Base-by-base conservation (phyloP, 2,329 filamentous ascomycete genomes). In the Hypoxylon sp. region DNA sequence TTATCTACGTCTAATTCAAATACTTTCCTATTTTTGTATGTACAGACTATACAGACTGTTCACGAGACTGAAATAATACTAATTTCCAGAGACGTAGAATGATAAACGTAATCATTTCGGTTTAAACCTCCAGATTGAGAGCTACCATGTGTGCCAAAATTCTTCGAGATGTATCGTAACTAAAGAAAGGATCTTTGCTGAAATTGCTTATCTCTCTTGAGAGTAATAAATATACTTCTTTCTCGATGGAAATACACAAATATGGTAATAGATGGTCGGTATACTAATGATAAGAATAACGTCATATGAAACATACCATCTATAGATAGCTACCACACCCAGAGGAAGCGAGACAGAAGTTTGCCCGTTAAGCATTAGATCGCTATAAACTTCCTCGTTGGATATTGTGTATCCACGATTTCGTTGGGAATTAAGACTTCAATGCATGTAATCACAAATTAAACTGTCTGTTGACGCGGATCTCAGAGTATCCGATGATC, bases 381-480 rank as follows among this genome's bases (percentile, higher is more conserved):
- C 48, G 29, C 48, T 52, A 35, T 19, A 3, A 52, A 52, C 29
- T 52, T 35, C 48, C 48, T 17, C n/a, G 17, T 52, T 19, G 33
- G 33, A 37, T 13, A 14, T 37, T 11, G 1, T 14, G 33, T 37
- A 14, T 11, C 4, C 17, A 5, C 29, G 13, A 19, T 2, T 13
- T 52, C 29, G 33, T 54, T n/a, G 19, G 11, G 24, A 39, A 39
- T 42, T 33, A 1, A 10, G 11, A 37, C 13, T 37, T 14, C 4
- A 37, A 37, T 37, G 11, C 33, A 37, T 37, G 11, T 37, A 11
- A 37, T 37, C 33, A 37, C 33, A 37, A 14, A 10, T 5, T 14
- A 10, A 14, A 10, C 13, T 4, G 33, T 5, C 11, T 37, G 11
- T 37, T 37, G 33, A 37, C 33, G 33, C 33, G 33, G 1, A 37